Evolutionary conservation across 2,329 filamentous ascomycete species (phyloP).

Genomic region (Cladophialophora carrionii): DNA sequence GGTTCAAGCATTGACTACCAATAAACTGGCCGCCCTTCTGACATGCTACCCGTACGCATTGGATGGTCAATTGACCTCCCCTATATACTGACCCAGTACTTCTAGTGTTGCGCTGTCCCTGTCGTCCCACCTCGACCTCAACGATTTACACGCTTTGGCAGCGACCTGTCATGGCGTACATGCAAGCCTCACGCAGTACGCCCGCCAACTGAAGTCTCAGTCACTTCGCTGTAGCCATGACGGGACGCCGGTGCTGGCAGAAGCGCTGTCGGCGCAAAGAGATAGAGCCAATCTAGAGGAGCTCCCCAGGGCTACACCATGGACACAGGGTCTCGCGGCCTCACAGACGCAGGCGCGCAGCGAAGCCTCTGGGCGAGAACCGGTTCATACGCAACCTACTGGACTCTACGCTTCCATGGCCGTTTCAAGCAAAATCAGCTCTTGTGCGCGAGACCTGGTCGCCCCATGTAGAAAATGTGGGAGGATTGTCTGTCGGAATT

Average conservation of each 20-base stretch:
- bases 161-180: constrained; percentile 80
- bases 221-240: constrained; percentile 83
- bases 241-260: constrained; percentile 47
- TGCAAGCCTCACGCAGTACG: constrained; percentile 75
- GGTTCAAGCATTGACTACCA: constrained; percentile 8
- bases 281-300: constrained; percentile 9
- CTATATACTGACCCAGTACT: constrained; percentile 32
- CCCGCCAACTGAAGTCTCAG: constrained; percentile 69
- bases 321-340: constrained; percentile 1
- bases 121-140: constrained; percentile 78
- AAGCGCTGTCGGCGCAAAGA: constrained; percentile 36
- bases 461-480: constrained; percentile 77
- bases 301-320: constrained; percentile 4
- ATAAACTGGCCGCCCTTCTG: constrained; percentile 48
- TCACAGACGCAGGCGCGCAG: constrained; percentile 36
- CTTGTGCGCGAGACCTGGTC: constrained; percentile 87
- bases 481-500: constrained; percentile 83
- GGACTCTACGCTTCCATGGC: constrained; percentile 48
- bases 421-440: constrained; percentile 70
- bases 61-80: constrained; percentile 26
- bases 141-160: constrained; percentile 80
- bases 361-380: constrained; percentile 1
- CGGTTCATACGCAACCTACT: background rate
- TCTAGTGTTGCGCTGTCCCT: constrained; percentile 75
- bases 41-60: constrained; percentile 53